Percentiles rank a stretch among this genome's conserved stretches.
Conservation (phyloP, 2,329 filamentous ascomycete genomes). For the Teratosphaeria gauchensis region DNA sequence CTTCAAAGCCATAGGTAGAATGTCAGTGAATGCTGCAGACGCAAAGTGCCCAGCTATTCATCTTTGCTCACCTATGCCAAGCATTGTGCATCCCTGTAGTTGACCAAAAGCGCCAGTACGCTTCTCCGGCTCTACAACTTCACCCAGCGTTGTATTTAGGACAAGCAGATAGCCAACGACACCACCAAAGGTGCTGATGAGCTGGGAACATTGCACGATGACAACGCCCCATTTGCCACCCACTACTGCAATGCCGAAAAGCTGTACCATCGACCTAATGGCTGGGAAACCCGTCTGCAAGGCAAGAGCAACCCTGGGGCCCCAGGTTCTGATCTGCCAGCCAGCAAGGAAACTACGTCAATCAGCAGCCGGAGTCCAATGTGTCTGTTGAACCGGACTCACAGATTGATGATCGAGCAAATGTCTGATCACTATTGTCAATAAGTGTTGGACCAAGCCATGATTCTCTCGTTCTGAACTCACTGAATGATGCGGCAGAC, state of each 20-base stretch:
- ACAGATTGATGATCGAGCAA: background rate
- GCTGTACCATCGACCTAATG: background rate
- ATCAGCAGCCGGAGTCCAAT: background rate
- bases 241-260: background rate
- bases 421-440: background rate
- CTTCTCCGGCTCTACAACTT: background rate
- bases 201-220: background rate
- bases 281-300: background rate
- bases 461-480: background rate
- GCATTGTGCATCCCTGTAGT: background rate
- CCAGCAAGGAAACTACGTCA: background rate
- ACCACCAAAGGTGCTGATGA: background rate
- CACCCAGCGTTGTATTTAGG: background rate
- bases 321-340: background rate
- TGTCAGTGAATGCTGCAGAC: background rate
- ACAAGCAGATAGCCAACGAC: background rate
- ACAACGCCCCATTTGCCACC: background rate
- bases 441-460: background rate
- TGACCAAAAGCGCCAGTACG: background rate
- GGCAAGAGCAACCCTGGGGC: background rate
- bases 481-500: background rate
- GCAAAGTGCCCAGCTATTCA: background rate
- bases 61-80: background rate
- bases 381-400: background rate
- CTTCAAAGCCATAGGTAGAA: background rate